Base-by-base conservation (phyloP, 768 basidiomycete species). In the Mycena indigotica region DNA sequence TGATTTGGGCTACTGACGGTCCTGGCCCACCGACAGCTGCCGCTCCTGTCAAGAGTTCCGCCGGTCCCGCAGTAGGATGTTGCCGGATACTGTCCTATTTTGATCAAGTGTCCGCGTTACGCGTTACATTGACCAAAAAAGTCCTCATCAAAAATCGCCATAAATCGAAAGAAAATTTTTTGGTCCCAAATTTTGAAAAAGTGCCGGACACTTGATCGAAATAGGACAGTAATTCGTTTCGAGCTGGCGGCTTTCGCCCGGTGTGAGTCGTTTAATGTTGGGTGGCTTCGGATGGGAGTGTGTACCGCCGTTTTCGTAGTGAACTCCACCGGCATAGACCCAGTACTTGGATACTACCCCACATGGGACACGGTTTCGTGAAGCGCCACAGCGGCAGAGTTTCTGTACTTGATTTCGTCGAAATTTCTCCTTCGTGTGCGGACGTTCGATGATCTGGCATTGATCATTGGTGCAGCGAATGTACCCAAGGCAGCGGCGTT, bases 251-350 rank as follows among this genome's bases (percentile, higher is more conserved):
- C 12, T 15, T 10, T 38, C 15, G 2, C 38, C 41, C n/a, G 26
- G 29, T 15, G 41, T n/a, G 1, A 19, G 24, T 6, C 32, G 6
- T 23, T 55, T 52, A 21, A 54, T 35, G 8, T 49, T 40, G 3
- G 57, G 13, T 2, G 57, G 57, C 0, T 35, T 24, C 5, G 53
- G 57, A 26, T 59, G 57, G 15, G 25, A n/a, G 28, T 59, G 53
- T n/a, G 23, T 44, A 30, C 30, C 25, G 45, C 41, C 41, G 21
- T 59, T 41, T 12, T 26, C 32, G 26, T 59, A 59, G 6, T 24
- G 40, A n/a, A 39, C 45, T 3, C 57, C 57, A 1, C 29, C 48
- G 10, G 16, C 21, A 25, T 24, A 56, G 8, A 38, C 50, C 25
- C 30, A 49, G 24, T 48, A 39, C 6, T n/a, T 10, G 5, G 40